Evolutionary conservation across 2,329 filamentous ascomycete species (phyloP), one percentile per base, ranked within the genome.

Genomic region (Corinectria fuckeliana): DNA sequence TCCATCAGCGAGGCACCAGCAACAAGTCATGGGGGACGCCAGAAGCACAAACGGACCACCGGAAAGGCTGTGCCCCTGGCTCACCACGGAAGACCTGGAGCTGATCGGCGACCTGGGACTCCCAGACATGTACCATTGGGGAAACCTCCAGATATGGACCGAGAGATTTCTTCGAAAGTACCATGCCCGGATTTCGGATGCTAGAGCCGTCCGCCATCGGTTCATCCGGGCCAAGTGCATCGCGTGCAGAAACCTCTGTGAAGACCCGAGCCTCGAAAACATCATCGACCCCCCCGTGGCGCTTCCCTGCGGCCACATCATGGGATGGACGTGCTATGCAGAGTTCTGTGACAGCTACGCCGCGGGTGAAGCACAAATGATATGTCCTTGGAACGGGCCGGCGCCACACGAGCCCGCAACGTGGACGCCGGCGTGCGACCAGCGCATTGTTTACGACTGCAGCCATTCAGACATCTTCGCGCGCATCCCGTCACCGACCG

Each of bases 241-340:
- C 16, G 25, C 39, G 3, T 69, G 67, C 50, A 50, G 52, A n/a
- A 16, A 9, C 4, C 52, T 61, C 7, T 69, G 67, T 25, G 50
- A 67, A 14, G 45, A 9, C 39, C 7, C 13, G 1, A 42, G 59
- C 20, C 34, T 49, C 9, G 26, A 44, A 10, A 16, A 4, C 14
- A 18, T 56, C 18, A 25, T 58, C 20, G 25, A 61, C 2, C 5
- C 36, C 9, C 44, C 55, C 18, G 41, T 58, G 3, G 16, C 58
- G 7, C 58, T 69, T 20, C 63, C 67, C 1, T 69, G 67, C 18
- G 67, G 67, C 2, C 67, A 69, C 36, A 61, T 69, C 11, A 63
- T 69, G 30, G 63, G 62, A 3, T 36, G 47, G 20, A 39, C 49
- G 2, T 69, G 67, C 34, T 68, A 68, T 26, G 4, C 21, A 5